These are phyloP conservation scores for Polytolypa hystricis DNA, from an alignment of 2,329 filamentous ascomycete species.

Conservation along the genomic window DNA sequence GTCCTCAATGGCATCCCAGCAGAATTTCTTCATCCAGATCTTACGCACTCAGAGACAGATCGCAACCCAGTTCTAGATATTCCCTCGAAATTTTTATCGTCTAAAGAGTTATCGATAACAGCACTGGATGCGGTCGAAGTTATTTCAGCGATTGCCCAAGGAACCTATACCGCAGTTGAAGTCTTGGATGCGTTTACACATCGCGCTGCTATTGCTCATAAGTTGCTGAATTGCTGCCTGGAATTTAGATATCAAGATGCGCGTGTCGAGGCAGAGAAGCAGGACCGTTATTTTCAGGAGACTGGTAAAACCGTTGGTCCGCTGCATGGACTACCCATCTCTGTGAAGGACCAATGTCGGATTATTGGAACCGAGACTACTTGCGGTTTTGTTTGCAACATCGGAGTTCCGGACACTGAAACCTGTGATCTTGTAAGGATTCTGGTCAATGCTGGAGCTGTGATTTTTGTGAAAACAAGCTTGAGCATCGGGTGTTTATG, in stretches of 20 bases:
- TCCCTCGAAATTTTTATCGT: background rate
- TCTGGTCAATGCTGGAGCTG: constrained; percentile 13
- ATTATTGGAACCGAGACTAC: constrained; percentile 3
- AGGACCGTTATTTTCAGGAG: constrained; percentile 12
- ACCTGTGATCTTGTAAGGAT: background rate
- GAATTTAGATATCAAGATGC: constrained; percentile 3
- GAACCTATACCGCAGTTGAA: constrained; percentile 1
- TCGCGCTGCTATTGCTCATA: constrained; percentile 17
- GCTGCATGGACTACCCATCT: constrained; percentile 16
- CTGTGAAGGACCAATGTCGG: constrained; percentile 14
- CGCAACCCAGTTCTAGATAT: background rate
- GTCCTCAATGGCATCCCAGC: background rate
- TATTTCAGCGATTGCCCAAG: background rate
- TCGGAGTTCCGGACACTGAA: background rate
- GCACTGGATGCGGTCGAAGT: background rate
- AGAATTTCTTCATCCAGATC: background rate
- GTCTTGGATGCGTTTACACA: constrained; percentile 14
- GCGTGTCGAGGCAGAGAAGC: constrained; percentile 8
- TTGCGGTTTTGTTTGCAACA: constrained; percentile 1
- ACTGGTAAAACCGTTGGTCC: constrained; percentile 13
- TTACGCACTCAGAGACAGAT: constrained; percentile 1
- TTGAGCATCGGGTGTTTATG: constrained; percentile 3
- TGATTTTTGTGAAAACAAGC: constrained; percentile 29
- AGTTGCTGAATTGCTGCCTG: constrained; percentile 15
- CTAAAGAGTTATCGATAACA: constrained; percentile 1